Conservation (phyloP, 1,284 basidiomycete species). For the Mycocalia duriaeana region DNA sequence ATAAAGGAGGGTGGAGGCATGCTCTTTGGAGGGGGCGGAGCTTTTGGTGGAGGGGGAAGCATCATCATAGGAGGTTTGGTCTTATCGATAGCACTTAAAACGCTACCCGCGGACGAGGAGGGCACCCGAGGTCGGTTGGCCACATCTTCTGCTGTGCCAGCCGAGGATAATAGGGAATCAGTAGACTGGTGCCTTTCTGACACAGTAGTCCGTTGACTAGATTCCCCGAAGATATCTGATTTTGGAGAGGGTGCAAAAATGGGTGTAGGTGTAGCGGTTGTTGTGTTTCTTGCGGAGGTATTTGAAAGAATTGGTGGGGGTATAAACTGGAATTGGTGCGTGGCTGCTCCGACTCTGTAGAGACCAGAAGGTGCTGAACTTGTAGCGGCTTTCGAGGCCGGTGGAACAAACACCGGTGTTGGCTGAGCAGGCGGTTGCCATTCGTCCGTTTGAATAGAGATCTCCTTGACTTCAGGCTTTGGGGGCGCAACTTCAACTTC, state of each 20-base stretch:
- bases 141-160: constrained; percentile 36
- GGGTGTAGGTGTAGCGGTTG: constrained; percentile 14
- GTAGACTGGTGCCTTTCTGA: constrained; percentile 48
- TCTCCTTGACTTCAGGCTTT: constrained; percentile 64
- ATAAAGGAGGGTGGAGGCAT: constrained; percentile 76
- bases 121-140: constrained; percentile 51
- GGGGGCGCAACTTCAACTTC: constrained; percentile 26
- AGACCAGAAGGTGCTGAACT: constrained; percentile 28
- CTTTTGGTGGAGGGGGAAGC: constrained; percentile 78
- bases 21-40: constrained; percentile 68
- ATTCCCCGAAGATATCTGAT: constrained; percentile 35
- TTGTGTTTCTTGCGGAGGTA: constrained; percentile 9
- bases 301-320: constrained; percentile 27
- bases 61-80: constrained; percentile 81
- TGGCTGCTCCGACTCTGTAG: constrained; percentile 52
- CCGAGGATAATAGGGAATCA: constrained; percentile 59
- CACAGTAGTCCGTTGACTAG: constrained; percentile 27
- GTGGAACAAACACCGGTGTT: constrained; percentile 24
- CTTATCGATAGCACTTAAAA: constrained; percentile 57
- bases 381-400: constrained; percentile 14
- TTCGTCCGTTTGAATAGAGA: constrained; percentile 73
- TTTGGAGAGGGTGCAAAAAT: constrained; percentile 31
- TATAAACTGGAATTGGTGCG: constrained; percentile 76
- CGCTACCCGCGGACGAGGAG: constrained; percentile 20
- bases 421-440: constrained; percentile 34